Conservation (phyloP, 2,329 filamentous ascomycete species). For the Drechslerella dactyloides region DNA sequence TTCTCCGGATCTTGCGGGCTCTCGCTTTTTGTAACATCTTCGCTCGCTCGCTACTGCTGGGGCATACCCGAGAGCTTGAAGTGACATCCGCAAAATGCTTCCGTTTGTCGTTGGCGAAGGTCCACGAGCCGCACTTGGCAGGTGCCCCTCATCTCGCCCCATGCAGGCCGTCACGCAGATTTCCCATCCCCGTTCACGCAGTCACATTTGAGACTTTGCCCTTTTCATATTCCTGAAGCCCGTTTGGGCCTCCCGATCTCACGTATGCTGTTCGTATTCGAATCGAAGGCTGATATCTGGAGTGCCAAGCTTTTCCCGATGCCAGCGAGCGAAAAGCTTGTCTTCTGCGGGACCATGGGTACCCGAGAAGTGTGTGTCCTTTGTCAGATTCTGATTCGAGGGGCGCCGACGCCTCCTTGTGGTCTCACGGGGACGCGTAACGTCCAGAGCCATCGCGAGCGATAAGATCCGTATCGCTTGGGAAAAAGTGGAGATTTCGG, state of each 20-base stretch:
- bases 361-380: slow-evolving; percentile 6
- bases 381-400: slow-evolving; percentile 13
- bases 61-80: background rate
- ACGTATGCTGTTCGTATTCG: background rate
- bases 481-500: background rate
- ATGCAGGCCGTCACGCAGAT: background rate
- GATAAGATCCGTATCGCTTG: background rate
- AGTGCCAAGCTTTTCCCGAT: slow-evolving; percentile 21
- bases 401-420: slow-evolving; percentile 16
- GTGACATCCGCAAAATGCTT: background rate
- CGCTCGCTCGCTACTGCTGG: background rate
- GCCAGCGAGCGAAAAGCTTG: slow-evolving; percentile 33
- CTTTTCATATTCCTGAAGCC: background rate
- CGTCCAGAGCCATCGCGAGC: background rate
- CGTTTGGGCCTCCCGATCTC: background rate
- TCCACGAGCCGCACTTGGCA: slow-evolving; percentile 3
- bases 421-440: slow-evolving; percentile 17
- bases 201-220: background rate
- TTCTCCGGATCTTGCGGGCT: too few relatives aligned
- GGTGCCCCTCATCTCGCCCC: background rate
- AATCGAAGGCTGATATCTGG: slow-evolving; percentile 15
- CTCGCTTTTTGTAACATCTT: background rate
- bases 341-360: slow-evolving; percentile 16
- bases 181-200: background rate
- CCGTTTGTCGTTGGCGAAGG: background rate